Percentiles rank a stretch among this genome's conserved stretches.
Evolutionary conservation across 2,329 filamentous ascomycete genomes (phyloP).

Genomic region (Cladophialophora yegresii): DNA sequence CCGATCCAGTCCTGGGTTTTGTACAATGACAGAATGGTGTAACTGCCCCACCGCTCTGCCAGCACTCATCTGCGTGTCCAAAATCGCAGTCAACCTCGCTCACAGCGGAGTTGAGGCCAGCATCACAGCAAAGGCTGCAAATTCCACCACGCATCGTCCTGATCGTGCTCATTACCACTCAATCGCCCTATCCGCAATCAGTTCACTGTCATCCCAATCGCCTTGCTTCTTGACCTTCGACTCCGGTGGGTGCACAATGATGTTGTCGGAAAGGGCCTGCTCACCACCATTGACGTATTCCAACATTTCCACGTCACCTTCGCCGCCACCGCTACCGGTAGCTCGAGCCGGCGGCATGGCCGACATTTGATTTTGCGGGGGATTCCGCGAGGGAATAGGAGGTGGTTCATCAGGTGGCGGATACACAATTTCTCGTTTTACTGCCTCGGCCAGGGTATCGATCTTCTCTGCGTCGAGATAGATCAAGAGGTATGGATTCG

Average conservation of each 20-base stretch:
- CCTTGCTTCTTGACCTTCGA: conserved; percentile 17
- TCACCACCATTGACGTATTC: conserved; percentile 33
- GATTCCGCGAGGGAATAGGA: conserved; percentile 5
- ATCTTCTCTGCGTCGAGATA: conserved; percentile 73
- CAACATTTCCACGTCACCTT: conserved; percentile 29
- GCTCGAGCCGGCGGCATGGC: conserved; percentile 22
- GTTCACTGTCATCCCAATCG: conserved; percentile 29
- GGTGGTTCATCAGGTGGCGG: conserved; percentile 26
- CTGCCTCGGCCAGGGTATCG: conserved; percentile 59
- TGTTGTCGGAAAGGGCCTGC: conserved; percentile 22
- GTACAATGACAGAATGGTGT: background rate
- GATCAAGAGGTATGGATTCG: conserved; percentile 62
- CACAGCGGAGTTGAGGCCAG: background rate
- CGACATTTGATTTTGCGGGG: conserved; percentile 27
- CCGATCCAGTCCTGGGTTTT: background rate
- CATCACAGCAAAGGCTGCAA: conserved; percentile 26
- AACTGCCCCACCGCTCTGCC: background rate
- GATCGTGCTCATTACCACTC: conserved; percentile 29
- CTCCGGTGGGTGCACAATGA: conserved; percentile 10
- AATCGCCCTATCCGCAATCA: conserved; percentile 28
- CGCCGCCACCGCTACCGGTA: background rate
- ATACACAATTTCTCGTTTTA: conserved; percentile 49
- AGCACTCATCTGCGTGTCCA: background rate
- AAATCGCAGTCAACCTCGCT: background rate
- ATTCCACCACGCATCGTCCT: conserved; percentile 23